Evolutionary conservation across 2,329 filamentous ascomycete genomes (phyloP).

Genomic region (Aspergillaceae sp.): DNA sequence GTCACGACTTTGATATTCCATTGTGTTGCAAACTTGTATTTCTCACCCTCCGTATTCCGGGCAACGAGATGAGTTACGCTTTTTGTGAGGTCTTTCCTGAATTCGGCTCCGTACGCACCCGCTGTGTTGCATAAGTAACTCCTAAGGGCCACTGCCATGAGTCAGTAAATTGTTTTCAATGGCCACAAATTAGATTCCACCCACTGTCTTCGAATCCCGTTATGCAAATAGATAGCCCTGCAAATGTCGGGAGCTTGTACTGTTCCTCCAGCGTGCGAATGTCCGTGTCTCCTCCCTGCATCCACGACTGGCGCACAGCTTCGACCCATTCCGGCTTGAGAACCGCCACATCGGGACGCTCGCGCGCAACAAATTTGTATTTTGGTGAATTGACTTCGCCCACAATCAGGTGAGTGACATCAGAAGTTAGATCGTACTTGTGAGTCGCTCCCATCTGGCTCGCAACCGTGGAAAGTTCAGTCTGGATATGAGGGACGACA

Average conservation of each 20-base stretch:
- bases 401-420: slow-evolving; percentile 89
- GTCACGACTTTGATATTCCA: slow-evolving; percentile 78
- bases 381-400: slow-evolving; percentile 85
- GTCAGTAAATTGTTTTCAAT: slow-evolving; percentile 2
- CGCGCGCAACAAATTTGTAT: slow-evolving; percentile 88
- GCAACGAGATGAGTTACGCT: slow-evolving; percentile 82
- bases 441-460: slow-evolving; percentile 76
- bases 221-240: slow-evolving; percentile 54
- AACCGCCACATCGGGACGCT: slow-evolving; percentile 75
- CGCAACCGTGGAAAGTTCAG: slow-evolving; percentile 42
- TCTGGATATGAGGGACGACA: slow-evolving; percentile 17
- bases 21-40: slow-evolving; percentile 76
- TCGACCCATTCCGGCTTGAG: slow-evolving; percentile 80
- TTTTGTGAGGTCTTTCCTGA: slow-evolving; percentile 79
- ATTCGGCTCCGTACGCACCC: slow-evolving; percentile 64
- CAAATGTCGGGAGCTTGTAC: slow-evolving; percentile 37
- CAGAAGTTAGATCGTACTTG: slow-evolving; percentile 86
- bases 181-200: slow-evolving; percentile 10
- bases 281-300: slow-evolving; percentile 66
- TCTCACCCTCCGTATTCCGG: slow-evolving; percentile 68
- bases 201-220: slow-evolving; percentile 61
- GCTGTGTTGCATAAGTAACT: slow-evolving; percentile 62
- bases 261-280: slow-evolving; percentile 59
- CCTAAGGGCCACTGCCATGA: slow-evolving; percentile 51
- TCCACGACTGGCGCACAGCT: slow-evolving; percentile 70